Evolutionary conservation across 208 protist species (phyloP), one percentile per base, ranked within the genome.

Genomic region (Eutreptiella sp.): DNA sequence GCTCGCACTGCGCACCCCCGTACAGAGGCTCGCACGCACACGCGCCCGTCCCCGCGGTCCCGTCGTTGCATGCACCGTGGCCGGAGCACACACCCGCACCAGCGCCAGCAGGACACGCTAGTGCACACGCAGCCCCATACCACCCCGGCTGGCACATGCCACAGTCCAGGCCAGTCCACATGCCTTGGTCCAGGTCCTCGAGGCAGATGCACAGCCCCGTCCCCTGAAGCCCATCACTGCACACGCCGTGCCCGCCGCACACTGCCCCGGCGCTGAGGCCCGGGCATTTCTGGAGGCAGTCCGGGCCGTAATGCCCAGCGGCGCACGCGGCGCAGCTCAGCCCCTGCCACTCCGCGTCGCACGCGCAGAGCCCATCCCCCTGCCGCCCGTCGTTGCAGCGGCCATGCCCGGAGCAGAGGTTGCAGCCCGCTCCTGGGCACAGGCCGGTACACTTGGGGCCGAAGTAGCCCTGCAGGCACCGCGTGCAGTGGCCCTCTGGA

Each of bases 351-450:
- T 9, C 43, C 21, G 9, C 43, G 19, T 9, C 43, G 26, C 21
- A 29, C 9, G 5, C 5, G n/a, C 74, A 83, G 2, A 28, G 28
- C 0, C 66, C 77, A 23, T 75, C 64, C 0, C 29, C 58, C 48
- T 58, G 21, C 16, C 27, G 58, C 7, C 21, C 26, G 19, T n/a
- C 26, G 43, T 24, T 29, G 43, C 26, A n/a, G 43, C 5, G 26
- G 43, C 43, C 16, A 5, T 11, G 43, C 21, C 9, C 9, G 43
- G 31, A 27, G 19, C 50, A 57, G 21, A 27, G 5, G 16, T 11
- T 9, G 43, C n/a, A 5, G 43, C 19, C 16, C 5, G 9, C 26
- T 23, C 43, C 9, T 29, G 43, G 43, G 43, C 43, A 48, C 26
- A 28, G 21, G 7, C 19, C 16, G 21, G 9, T 9, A 27, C 43